Evolutionary conservation across 306 rosid genomes (phyloP), one percentile per base, ranked within the genome.

Genomic region (Pachyrhizus erosus): DNA sequence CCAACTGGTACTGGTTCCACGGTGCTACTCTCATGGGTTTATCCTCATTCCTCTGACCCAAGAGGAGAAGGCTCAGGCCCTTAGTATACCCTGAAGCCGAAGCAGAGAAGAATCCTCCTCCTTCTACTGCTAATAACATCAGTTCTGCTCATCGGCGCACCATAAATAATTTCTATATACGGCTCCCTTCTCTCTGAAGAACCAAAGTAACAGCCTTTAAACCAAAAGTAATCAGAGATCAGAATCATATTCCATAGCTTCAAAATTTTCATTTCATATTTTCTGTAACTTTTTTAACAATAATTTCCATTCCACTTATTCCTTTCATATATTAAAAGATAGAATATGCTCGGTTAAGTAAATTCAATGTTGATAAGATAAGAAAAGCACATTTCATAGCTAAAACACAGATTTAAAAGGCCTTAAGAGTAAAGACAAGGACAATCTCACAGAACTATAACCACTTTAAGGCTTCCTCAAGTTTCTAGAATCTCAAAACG

Each of bases 1-100:
- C 97, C 94, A 93, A 93, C 89, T 89, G 99, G 96, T 95, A 95
- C 84, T 95, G 99, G 82, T 89, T 93, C 99, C 97, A 93, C 89
- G 98, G 99, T 24, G 89, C 88, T 84, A 96, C 97, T 96, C 96
- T 93, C 98, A 92, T 93, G 99, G 93, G 96, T 89, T 91, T 93
- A 82, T 92, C 97, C 88, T 93, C 94, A 81, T 87, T 85, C 89
- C 90, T 92, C 85, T 91, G 94, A 84, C 97, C 98, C 89, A 96
- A 88, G 75, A 96, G 92, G 73, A 96, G 97, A 86, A 95, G 96
- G 94, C 97, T 73, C 87, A 93, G 87, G 81, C 99, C 99, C 80
- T 95, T 95, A 85, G 98, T 93, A 90, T 92, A 96, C 81, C 99
- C 99, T 75, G 97, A 89, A 70, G 99, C 98, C 76, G 99, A 95